Evolutionary conservation across 2,329 filamentous ascomycete genomes (phyloP), one percentile per base, ranked within the genome.

Genomic region (Botrytis paeoniae): DNA sequence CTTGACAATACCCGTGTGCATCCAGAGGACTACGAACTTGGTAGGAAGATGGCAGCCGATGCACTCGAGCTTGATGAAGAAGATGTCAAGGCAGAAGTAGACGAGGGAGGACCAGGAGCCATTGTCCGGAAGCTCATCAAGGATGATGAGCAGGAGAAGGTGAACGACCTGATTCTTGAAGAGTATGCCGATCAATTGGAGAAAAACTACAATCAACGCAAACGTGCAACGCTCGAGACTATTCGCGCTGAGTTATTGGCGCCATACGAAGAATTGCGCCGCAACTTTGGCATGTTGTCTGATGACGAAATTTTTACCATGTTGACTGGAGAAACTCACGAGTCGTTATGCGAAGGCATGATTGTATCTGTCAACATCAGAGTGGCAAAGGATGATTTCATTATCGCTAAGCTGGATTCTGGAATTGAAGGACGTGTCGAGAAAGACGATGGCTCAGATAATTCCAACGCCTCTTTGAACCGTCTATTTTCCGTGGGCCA

Each of bases 1-100:
- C 87, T 99, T 39, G 96, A 99, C 83, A 97, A 96, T 81, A 99
- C 96, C 64, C 93, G 96, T 85, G 94, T 99, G 29, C 96, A 99
- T 80, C 96, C 96, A 1, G 96, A 99, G 84, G 96, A 99, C 81
- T 99, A 99, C 82, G 96, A 99, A 78, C 91, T 99, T 75, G 96
- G 94, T 66, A 93, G 95, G 78, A 99, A 99, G 84, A 98, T 99
- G 92, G 96, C 96, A 32, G 96, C 96, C 5, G 96, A 99, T 85
- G 96, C 96, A 25, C 86, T 99, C 65, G 95, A 98, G 81, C 87
- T 99, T 77, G 96, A 99, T 78, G 96, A 99, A 83, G 96, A 99
- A 84, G 96, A 99, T 79, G 94, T 99, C 81, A 97, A 97, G 83
- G 94, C 93, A 1, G 95, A 98, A 83, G 92, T 92, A 8, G 93